phyloP scores from a whole-genome alignment of 2,329 filamentous ascomycete genomes.

The Cercospora nicotianae region DNA sequence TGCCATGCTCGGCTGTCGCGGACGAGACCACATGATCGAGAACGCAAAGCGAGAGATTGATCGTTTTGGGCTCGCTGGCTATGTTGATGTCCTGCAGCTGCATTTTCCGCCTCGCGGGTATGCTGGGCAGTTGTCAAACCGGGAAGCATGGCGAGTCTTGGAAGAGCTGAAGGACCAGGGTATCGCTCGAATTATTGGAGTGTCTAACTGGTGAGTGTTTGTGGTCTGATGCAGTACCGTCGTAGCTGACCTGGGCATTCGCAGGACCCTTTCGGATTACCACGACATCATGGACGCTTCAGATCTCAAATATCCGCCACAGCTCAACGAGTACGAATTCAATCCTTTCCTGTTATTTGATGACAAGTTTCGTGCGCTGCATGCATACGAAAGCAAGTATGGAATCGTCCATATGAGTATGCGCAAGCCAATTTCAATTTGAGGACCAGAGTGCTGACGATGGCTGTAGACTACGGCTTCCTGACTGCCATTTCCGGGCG shows the following conservation, averaged over 20 bases:
- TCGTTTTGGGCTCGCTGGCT: background rate
- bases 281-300: background rate
- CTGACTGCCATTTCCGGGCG: background rate
- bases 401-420: background rate
- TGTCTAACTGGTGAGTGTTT: background rate
- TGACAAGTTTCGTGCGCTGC: background rate
- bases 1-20: background rate
- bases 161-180: background rate
- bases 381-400: background rate
- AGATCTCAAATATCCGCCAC: background rate
- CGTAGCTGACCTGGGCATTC: background rate
- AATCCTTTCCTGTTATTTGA: background rate
- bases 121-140: background rate
- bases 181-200: background rate
- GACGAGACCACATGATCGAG: background rate
- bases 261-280: background rate
- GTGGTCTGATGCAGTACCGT: background rate
- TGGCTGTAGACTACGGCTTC: background rate
- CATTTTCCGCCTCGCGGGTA: background rate
- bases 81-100: background rate
- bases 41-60: background rate
- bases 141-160: background rate
- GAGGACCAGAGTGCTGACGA: background rate
- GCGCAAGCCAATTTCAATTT: background rate
- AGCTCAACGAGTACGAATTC: background rate